Evolutionary conservation across 176 grass and related monocot species (phyloP), one percentile per base, ranked within the genome.

Genomic region (Zea luxurians): DNA sequence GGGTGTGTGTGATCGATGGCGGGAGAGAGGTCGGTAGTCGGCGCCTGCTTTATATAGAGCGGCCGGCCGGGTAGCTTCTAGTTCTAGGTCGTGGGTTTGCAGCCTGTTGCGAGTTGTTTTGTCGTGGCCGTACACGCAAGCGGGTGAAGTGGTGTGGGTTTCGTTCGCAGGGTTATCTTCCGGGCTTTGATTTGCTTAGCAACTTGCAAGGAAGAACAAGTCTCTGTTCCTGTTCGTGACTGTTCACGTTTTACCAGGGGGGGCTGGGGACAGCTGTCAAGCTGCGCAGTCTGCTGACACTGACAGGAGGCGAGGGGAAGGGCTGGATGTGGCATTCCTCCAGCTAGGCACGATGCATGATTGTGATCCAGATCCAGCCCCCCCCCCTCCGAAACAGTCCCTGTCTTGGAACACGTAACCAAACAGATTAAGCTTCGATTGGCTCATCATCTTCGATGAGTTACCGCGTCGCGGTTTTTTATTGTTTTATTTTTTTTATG

Each of bases 1-100:
- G 27, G 27, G 27, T 27, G 27, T 27, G 27, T 27, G 27, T 27
- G 27, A 27, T 27, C 27, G 27, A 27, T 27, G 27, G 27, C 27
- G 27, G 27, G 27, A 27, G 34, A 16, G 41, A 17, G 63, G 4
- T 64, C 68, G 21, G 27, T 59, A 38, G 57, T 60, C 73, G 70
- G n/a, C 49, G 41, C 47, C 52, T 58, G 2, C 2, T 4, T 85
- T 92, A 92, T 92, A 87, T 78, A 84, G 62, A 66, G 43, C 43
- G 6, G 43, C 42, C 42, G 43, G 5, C 3, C 43, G 43, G 43
- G 43, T 59, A 61, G 44, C 55, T 78, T 20, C 70, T 12, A 6
- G 11, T 72, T 13, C 27, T 42, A 70, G 37, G 4, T 16, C 61
- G 13, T 63, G 34, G 12, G 5, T 12, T 15, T 38, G 61, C 61